A percentile compares a stretch with the other conserved stretches of the same genome.
These are phyloP conservation scores for Aquilaria sinensis DNA, from an alignment of 345 rosid genomes.

Conservation along the genomic window DNA sequence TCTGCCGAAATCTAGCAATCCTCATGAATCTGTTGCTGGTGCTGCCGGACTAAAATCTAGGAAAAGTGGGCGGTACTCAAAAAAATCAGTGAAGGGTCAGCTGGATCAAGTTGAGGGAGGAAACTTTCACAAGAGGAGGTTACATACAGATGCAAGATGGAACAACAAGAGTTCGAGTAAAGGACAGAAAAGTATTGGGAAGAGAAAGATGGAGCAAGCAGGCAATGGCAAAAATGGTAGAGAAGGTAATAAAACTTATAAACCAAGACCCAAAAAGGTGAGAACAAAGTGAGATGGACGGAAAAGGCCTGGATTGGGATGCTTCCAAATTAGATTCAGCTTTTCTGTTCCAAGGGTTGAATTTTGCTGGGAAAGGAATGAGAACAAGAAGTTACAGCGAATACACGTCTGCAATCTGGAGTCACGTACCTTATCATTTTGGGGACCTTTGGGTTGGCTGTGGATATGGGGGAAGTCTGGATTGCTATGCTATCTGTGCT, in stretches of 20 bases:
- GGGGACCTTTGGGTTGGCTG: no score
- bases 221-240: neutral
- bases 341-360: no score
- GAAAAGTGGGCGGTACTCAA: conserved; percentile 7
- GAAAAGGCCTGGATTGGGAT: no score
- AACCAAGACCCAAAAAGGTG: conserved; percentile 8
- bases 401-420: no score
- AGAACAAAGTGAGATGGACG: conserved; percentile 9
- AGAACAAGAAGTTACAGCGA: no score
- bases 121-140: neutral
- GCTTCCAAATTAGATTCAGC: no score
- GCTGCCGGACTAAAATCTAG: conserved; percentile 13
- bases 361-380: no score
- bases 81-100: conserved; percentile 13
- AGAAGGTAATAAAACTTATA: conserved; percentile 5
- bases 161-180: neutral
- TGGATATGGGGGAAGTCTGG: no score
- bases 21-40: conserved; percentile 1
- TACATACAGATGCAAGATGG: no score
- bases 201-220: conserved; percentile 13
- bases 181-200: conserved; percentile 9
- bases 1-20: conserved; percentile 9
- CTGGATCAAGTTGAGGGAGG: conserved; percentile 12
- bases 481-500: no score
- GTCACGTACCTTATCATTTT: no score